phyloP scores from a whole-genome alignment of 83 land plant genomes.

The Thuja plicata region DNA sequence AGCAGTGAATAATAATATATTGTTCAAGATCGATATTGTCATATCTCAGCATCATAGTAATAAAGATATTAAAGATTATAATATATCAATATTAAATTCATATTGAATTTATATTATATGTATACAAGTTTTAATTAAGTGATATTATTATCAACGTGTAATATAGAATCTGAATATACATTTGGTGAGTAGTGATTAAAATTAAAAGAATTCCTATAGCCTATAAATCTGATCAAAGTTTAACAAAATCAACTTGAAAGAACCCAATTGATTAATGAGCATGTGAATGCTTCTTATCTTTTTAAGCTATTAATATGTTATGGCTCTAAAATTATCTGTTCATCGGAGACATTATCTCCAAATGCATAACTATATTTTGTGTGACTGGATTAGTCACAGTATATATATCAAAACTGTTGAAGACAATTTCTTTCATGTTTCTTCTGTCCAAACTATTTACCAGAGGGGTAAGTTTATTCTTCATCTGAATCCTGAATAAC shows the following conservation, averaged over 20 bases:
- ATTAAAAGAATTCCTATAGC: too few relatives aligned
- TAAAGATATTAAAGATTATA: too few relatives aligned
- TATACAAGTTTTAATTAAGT: too few relatives aligned
- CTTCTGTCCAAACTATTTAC: neutral
- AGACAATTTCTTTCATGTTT: neutral
- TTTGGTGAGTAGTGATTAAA: too few relatives aligned
- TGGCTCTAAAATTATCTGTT: neutral
- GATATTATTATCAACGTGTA: too few relatives aligned
- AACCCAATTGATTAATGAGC: neutral
- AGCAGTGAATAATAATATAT: too few relatives aligned
- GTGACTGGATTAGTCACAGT: neutral
- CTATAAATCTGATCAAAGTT: too few relatives aligned
- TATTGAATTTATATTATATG: too few relatives aligned
- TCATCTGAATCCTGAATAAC: slow-evolving; percentile 26
- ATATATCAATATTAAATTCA: too few relatives aligned
- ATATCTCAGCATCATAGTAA: too few relatives aligned
- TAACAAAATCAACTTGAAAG: neutral
- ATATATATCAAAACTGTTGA: neutral
- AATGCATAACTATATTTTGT: neutral
- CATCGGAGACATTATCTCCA: neutral
- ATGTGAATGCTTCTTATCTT: neutral
- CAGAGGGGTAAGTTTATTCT: slow-evolving; percentile 4
- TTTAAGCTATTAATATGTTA: neutral
- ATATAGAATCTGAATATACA: too few relatives aligned
- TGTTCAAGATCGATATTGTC: too few relatives aligned